Evolutionary conservation across 257 asterid species (phyloP).

Genomic region (Solanum dulcamara): DNA sequence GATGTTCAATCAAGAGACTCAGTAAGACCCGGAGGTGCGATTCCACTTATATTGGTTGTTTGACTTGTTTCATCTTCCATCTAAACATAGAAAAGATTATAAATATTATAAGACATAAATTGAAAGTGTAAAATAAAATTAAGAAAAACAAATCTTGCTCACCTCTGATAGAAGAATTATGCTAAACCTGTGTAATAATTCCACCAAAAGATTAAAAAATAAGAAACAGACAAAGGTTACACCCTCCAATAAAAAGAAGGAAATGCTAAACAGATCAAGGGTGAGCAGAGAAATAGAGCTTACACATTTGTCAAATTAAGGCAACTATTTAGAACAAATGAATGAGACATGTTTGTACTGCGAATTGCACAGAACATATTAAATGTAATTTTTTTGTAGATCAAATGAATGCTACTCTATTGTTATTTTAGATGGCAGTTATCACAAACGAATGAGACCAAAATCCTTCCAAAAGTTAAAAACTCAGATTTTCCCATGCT

Average conservation of each 20-base stretch:
- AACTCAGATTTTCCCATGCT: background rate
- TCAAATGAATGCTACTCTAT: background rate
- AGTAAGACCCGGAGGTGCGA: too few species aligned
- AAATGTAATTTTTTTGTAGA: background rate
- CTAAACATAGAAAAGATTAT: too few species aligned
- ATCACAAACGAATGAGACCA: background rate
- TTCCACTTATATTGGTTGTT: too few species aligned
- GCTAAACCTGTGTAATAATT: constrained; percentile 6
- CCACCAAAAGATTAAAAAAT: background rate
- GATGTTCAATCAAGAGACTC: too few species aligned
- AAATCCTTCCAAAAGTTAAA: background rate
- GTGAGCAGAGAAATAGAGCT: background rate
- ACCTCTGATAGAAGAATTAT: too few species aligned
- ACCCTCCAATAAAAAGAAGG: background rate
- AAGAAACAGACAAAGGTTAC: background rate
- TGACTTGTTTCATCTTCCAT: too few species aligned
- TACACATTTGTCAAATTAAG: constrained; percentile 12
- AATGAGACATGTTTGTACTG: background rate
- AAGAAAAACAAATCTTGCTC: too few species aligned
- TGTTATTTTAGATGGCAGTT: background rate
- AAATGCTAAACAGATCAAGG: background rate
- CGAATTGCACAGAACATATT: background rate
- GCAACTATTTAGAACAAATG: background rate
- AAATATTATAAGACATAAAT: too few species aligned
- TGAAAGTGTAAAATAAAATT: too few species aligned